A percentile compares a stretch with the other conserved stretches of the same genome.
Conservation (phyloP, 164 flowering plant species). For the Vitis rupestris region DNA sequence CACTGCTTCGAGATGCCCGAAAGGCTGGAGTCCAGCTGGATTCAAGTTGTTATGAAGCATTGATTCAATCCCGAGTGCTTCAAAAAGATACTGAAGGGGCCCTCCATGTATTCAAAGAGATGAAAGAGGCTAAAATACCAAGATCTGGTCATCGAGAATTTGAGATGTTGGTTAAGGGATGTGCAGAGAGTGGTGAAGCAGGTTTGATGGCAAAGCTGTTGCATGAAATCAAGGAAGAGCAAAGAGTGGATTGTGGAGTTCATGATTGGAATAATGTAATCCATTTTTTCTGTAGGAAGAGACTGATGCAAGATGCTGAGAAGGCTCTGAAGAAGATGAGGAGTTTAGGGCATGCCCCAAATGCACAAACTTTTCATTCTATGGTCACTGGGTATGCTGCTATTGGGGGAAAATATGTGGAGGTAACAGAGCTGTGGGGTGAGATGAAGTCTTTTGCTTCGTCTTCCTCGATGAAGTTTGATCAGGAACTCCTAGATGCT, state of each 20-base stretch:
- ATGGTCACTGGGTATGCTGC: constrained; percentile 95
- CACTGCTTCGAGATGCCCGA: constrained; percentile 75
- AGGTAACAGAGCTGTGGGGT: constrained; percentile 93
- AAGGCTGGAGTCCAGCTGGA: constrained; percentile 87
- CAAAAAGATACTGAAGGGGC: constrained; percentile 77
- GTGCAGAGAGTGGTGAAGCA: constrained; percentile 51
- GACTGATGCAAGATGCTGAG: constrained; percentile 94
- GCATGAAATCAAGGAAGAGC: constrained; percentile 80
- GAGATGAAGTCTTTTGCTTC: constrained; percentile 83
- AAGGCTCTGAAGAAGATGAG: constrained; percentile 94
- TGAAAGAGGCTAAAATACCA: constrained; percentile 81
- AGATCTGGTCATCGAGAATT: constrained; percentile 52
- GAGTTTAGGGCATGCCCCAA: constrained; percentile 77
- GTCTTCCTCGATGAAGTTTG: constrained; percentile 69
- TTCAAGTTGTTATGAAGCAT: constrained; percentile 68
- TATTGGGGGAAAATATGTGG: constrained; percentile 77
- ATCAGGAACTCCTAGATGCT: constrained; percentile 89
- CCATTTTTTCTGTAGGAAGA: constrained; percentile 87
- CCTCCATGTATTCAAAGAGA: constrained; percentile 77
- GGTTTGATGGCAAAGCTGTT: constrained; percentile 76
- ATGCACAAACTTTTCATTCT: constrained; percentile 95
- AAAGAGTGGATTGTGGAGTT: constrained; percentile 67
- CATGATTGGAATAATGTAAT: constrained; percentile 96
- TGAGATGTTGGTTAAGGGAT: constrained; percentile 51
- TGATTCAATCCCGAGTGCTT: constrained; percentile 63